A percentile compares a stretch with the other conserved stretches of the same genome.
phyloP scores from a whole-genome alignment of 179 eudicot genomes.

The Actinidia arguta region DNA sequence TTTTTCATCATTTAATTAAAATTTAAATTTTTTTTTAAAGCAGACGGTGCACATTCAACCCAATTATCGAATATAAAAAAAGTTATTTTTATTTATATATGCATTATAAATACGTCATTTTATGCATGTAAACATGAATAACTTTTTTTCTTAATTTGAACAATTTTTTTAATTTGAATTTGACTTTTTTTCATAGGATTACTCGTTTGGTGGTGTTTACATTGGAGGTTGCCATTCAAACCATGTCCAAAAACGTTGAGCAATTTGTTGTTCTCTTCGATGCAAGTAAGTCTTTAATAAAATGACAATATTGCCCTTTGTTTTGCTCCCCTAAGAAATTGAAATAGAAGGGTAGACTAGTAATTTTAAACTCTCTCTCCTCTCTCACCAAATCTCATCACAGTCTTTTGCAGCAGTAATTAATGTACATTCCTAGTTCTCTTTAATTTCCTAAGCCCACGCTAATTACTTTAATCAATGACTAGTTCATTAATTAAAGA shows the following conservation, averaged over 20 bases:
- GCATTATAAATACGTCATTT: too few relatives aligned
- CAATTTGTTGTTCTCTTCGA: conserved; percentile 87
- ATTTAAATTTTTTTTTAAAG: too few relatives aligned
- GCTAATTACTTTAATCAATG: conserved; percentile 43
- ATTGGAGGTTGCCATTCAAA: conserved; percentile 93
- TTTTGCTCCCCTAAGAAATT: neutral
- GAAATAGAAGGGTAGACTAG: neutral
- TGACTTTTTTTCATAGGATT: conserved; percentile 45
- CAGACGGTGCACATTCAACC: too few relatives aligned
- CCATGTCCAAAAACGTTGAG: conserved; percentile 73
- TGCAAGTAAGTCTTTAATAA: conserved; percentile 65
- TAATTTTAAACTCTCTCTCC: neutral
- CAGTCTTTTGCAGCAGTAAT: conserved; percentile 21
- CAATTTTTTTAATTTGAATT: too few relatives aligned
- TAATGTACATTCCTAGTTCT: conserved; percentile 27
- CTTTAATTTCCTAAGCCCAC: conserved; percentile 38
- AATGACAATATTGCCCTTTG: neutral
- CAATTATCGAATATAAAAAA: too few relatives aligned
- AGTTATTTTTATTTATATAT: too few relatives aligned
- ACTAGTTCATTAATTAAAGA: conserved; percentile 18
- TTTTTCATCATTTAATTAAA: too few relatives aligned
- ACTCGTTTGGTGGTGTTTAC: conserved; percentile 90
- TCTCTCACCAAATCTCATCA: conserved; percentile 21
- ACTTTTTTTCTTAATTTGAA: too few relatives aligned
- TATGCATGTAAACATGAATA: too few relatives aligned